Conservation (phyloP, 192 early-diverging fungal species). For the Linnemannia hyalina region DNA sequence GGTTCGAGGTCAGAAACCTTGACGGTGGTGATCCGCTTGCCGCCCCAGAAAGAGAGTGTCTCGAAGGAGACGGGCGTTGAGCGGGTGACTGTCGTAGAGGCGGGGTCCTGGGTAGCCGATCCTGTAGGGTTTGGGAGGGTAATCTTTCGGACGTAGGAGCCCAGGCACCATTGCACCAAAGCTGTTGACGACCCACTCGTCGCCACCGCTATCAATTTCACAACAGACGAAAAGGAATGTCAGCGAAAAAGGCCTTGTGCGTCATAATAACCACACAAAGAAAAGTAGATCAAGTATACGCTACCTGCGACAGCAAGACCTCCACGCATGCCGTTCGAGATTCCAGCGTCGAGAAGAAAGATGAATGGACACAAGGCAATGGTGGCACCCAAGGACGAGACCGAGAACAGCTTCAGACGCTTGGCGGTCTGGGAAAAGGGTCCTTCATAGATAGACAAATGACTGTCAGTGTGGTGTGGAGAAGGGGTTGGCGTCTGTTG, state of each 20-base stretch:
- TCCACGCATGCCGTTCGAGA: constrained; percentile 59
- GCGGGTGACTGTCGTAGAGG: constrained; percentile 47
- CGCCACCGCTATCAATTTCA: constrained; percentile 52
- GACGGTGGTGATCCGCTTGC: constrained; percentile 57
- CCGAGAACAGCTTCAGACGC: constrained; percentile 68
- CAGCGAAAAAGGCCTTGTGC: background rate
- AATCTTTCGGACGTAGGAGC: constrained; percentile 68
- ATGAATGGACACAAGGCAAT: constrained; percentile 66
- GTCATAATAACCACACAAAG: background rate
- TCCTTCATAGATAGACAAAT: constrained; percentile 61
- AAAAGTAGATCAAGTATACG: background rate
- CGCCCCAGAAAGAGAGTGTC: constrained; percentile 52
- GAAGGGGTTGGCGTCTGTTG: constrained; percentile 12
- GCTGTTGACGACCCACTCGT: constrained; percentile 71
- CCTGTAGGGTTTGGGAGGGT: constrained; percentile 27
- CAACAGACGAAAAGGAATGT: background rate
- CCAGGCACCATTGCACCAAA: constrained; percentile 69
- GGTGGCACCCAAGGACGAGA: constrained; percentile 64
- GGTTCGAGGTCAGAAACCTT: constrained; percentile 61
- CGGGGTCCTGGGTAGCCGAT: background rate
- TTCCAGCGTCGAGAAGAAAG: constrained; percentile 64
- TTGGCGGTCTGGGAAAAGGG: constrained; percentile 65
- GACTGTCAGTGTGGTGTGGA: constrained; percentile 38
- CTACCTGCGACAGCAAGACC: constrained; percentile 64
- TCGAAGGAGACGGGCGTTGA: constrained; percentile 63